Base-by-base conservation (phyloP, 345 rosid genomes). In the Syzygium aqueum region DNA sequence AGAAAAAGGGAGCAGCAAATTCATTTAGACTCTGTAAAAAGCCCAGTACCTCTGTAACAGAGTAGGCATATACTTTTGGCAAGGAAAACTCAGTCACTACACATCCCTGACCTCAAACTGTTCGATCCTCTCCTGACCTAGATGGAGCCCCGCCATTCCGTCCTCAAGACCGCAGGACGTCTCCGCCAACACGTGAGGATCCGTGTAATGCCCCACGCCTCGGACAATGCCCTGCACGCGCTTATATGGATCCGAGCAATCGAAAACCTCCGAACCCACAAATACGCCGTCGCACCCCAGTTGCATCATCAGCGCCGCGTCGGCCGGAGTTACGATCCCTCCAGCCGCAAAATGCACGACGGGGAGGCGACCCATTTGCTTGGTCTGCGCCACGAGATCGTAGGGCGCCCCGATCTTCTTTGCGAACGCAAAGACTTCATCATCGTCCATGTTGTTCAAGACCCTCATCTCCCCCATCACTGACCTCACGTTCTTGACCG, bases 221-320 rank as follows among this genome's bases (percentile, higher is more conserved):
- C 90, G 92, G 82, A 93, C 94, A 88, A 94, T 93, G 19, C 92
- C 92, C 28, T 91, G 88, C 30, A 93, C 86, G 51, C 87, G 91
- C 93, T 91, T 92, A 19, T 87, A 94, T 16, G 95, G 93, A 90
- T 93, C 93, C 5, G 88, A 10, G 85, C 91, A 87, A 2, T 92
- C 90, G 40, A 95, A 93, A 80, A 93, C 91, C 88, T 92, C 94
- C 1, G 87, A 85, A 13, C 94, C 93, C 7, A 94, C 88, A 11
- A 94, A 94, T 56, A 95, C 93, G 5, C 96, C 96, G 89, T 94
- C 96, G 59, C 94, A 94, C 4, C 95, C 94, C 63, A 94, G 52
- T 87, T 94, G 98, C 97, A 94, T 94, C 94, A 94, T 93, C 92
- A 93, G 54, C 11, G 96, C 96, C 7, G 92, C 95, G 88, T 94